phyloP scores from a whole-genome alignment of 2,329 filamentous ascomycete genomes.

The Rutstroemia sydowiana region DNA sequence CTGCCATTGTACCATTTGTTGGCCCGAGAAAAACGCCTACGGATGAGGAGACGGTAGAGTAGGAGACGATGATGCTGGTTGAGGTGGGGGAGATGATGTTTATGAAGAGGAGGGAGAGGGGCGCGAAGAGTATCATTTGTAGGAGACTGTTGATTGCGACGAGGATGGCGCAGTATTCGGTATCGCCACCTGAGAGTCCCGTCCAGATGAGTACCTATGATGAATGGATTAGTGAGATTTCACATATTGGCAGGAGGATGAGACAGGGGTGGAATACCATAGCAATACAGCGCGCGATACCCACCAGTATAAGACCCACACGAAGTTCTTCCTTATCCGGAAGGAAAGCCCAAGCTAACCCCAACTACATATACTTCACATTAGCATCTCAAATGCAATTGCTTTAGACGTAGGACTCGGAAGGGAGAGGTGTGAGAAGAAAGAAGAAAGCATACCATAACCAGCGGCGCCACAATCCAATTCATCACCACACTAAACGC shows the following conservation, averaged over 20 bases:
- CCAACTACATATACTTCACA: constrained; percentile 35
- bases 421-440: background rate
- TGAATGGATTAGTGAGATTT: background rate
- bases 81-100: constrained; percentile 52
- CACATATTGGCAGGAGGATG: background rate
- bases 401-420: too few species aligned
- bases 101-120: constrained; percentile 59
- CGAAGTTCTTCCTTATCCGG: constrained; percentile 51
- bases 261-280: constrained; percentile 48
- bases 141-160: constrained; percentile 69
- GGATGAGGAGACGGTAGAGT: constrained; percentile 65
- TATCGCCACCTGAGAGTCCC: constrained; percentile 65
- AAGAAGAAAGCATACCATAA: constrained; percentile 50
- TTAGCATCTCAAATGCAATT: background rate
- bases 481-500: constrained; percentile 69
- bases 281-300: constrained; percentile 77
- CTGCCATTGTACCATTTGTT: too few species aligned
- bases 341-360: constrained; percentile 60
- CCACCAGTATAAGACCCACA: constrained; percentile 71
- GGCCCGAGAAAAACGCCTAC: constrained; percentile 82
- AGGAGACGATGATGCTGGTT: constrained; percentile 42
- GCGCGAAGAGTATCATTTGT: constrained; percentile 67
- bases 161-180: constrained; percentile 75
- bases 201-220: constrained; percentile 63
- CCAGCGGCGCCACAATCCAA: constrained; percentile 73